Base-by-base conservation (phyloP, 257 asterid species). In the Vinca minor region DNA sequence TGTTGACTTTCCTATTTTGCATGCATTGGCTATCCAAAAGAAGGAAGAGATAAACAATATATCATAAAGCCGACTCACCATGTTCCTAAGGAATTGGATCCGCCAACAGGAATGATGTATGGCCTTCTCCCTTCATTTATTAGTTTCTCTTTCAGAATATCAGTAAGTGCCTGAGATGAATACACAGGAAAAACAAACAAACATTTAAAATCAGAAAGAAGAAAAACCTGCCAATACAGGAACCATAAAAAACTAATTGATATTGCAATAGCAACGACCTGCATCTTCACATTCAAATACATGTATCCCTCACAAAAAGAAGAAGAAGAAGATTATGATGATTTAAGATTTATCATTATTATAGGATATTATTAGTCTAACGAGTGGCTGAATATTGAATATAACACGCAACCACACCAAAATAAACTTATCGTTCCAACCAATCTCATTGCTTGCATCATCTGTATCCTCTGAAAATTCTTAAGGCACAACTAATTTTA, bases 51-150 rank as follows among this genome's bases (percentile, higher is more conserved):
- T 23, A 64, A 32, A 38, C 14, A 71, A 42, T 3, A 45, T 28
- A 23, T 31, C 63, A 64, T 34, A 31, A 45, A 60, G 41, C 39
- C 65, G 68, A 48, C 79, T 85, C 79, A 89, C 98, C 98, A 93
- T 67, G 97, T 87, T 67, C 97, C 98, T 73, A 89, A 67, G 71
- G 96, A 85, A 83, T 93, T 84, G 45, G 98, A 93, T 79, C 98
- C 98, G 45, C 98, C 98, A 64, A 81, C 96, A 68, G 98, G 96
- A 78, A 93, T 84, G 66, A 89, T 86, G 68, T 93, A 93, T 11
- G 98, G 98, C 78, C 72, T 89, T 84, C 91, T 85, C 64, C 98
- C 97, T 81, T 89, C 95, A 39, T 73, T 84, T 76, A 81, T 59
- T 77, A 93, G 74, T 57, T 84, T 89, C 64, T 85, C 94, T 77